phyloP scores from a whole-genome alignment of 2,329 filamentous ascomycete species.

The Apiospora pterosperma region DNA sequence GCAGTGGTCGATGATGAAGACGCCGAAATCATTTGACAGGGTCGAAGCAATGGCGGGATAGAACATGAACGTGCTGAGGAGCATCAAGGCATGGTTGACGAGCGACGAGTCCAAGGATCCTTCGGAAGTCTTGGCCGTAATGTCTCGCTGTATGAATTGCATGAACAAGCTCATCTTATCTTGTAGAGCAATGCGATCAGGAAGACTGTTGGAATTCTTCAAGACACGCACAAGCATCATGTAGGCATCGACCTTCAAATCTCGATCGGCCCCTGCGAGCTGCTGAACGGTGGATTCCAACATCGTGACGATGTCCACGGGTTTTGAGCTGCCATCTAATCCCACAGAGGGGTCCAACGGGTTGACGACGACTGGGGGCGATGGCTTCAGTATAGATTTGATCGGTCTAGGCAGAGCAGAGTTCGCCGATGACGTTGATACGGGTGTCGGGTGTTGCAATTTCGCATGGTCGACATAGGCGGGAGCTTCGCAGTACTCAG shows the following conservation, averaged over 20 bases:
- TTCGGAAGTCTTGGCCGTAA: conserved; percentile 57
- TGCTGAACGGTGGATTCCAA: conserved; percentile 81
- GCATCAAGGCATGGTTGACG: conserved; percentile 71
- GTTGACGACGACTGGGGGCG: conserved; percentile 40
- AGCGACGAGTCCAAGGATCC: conserved; percentile 64
- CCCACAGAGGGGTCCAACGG: conserved; percentile 40
- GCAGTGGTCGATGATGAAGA: conserved; percentile 77
- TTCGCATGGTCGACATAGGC: conserved; percentile 38
- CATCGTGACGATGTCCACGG: conserved; percentile 69
- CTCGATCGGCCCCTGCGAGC: conserved; percentile 69
- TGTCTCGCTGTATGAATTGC: conserved; percentile 81
- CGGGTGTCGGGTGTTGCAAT: conserved; percentile 35
- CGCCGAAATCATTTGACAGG: conserved; percentile 73
- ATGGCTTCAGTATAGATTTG: conserved; percentile 77
- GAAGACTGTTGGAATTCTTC: conserved; percentile 78
- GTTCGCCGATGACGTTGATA: conserved; percentile 35
- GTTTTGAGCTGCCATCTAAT: conserved; percentile 31
- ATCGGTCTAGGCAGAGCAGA: conserved; percentile 38
- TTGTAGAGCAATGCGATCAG: conserved; percentile 68
- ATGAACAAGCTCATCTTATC: conserved; percentile 74
- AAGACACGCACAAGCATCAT: conserved; percentile 72
- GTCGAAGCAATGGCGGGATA: conserved; percentile 67
- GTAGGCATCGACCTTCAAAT: conserved; percentile 81
- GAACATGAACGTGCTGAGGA: conserved; percentile 75
- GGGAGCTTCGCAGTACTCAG: conserved; percentile 55